Conservation (phyloP, 805 yeast species). For the Metschnikowia borealis region DNA sequence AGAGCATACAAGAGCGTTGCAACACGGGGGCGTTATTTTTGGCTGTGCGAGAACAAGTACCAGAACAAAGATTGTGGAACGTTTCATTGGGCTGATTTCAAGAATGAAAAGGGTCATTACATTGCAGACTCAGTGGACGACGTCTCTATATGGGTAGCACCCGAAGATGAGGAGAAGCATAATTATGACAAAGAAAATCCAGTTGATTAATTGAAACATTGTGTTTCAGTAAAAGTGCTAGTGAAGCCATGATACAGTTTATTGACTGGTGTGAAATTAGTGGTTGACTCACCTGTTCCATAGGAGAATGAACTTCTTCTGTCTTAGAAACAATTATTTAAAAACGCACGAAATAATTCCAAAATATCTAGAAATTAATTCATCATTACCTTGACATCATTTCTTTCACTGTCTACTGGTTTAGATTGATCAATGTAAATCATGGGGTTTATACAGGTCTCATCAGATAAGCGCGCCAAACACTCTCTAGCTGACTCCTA, state of each 20-base stretch:
- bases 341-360: too few relatives aligned
- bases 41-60: constrained; percentile 57
- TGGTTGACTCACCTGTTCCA: too few relatives aligned
- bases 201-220: neutral
- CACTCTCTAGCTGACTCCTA: neutral
- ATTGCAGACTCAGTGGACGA: constrained; percentile 28
- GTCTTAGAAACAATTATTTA: neutral
- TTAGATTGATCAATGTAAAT: neutral
- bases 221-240: neutral
- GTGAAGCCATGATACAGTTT: neutral
- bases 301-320: neutral
- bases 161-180: constrained; percentile 31
- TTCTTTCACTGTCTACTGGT: too few relatives aligned
- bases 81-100: constrained; percentile 49
- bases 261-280: neutral
- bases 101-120: constrained; percentile 24
- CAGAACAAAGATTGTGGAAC: constrained; percentile 44
- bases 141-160: constrained; percentile 46
- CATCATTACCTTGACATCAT: too few relatives aligned
- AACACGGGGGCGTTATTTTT: constrained; percentile 55
- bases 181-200: constrained; percentile 1
- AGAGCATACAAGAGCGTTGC: constrained; percentile 46
- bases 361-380: too few relatives aligned
- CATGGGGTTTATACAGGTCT: neutral
- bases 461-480: constrained; percentile 1